Evolutionary conservation across 2,329 filamentous ascomycete species (phyloP), one percentile per base, ranked within the genome.

Genomic region (Diaporthe australafricana): DNA sequence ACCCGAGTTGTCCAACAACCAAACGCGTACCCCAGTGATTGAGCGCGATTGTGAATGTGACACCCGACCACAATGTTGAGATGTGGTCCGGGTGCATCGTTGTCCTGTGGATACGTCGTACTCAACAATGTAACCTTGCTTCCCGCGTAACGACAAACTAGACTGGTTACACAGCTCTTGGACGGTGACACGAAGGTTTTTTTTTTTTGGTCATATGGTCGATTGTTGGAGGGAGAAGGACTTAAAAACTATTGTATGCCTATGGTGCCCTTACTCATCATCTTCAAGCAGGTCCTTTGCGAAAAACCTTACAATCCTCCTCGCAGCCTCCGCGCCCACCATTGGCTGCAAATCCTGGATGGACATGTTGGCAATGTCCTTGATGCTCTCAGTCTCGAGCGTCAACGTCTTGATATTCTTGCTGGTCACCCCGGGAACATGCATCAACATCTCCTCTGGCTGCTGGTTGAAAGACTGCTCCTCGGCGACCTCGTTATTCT

Each of bases 381-480:
- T 85, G 42, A 99, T 86, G 81, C 91, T 97, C 75, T 92, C 92
- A 75, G 92, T 90, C 79, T 93, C 89, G 25, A 95, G 78, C 42
- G 93, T 90, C 56, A 99, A 77, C 73, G 89, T 90, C 78, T 89
- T 90, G 42, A 97, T 86, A 73, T 94, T 95, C 82, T 94, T 93
- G 14, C 91, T 91, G 42, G 90, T 96, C 17, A 98, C 89, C 0
- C 96, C 96, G 0, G 96, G 96, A 16, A 98, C 91, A 1, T 90
- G 89, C 35, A 92, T 86, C 74, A 99, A 83, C 94, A 98, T 97
- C 79, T 98, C 96, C 82, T 97, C 94, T 35, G 95, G 94, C 77
- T 94, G 91, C 73, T 92, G 89, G 77, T 95, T 97, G 78, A 97
- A 98, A 0, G 87, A 90, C 77, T 94, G 90, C 76, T 92, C 88